These are phyloP conservation scores for Physcomitrium patens DNA, from an alignment of 225 moss, liverwort and hornwort species.

Conservation along the genomic window DNA sequence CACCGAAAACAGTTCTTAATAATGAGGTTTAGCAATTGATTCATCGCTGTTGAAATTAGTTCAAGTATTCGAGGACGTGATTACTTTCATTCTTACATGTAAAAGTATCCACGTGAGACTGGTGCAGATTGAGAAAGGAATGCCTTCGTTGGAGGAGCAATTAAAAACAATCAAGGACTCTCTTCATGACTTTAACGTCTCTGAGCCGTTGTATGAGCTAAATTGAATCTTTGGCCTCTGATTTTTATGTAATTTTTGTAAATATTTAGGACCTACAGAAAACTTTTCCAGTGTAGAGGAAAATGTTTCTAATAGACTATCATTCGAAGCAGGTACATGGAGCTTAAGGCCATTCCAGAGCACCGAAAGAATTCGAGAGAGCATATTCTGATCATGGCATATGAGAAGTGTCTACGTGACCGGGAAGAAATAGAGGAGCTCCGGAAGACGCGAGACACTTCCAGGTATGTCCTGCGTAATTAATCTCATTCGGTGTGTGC, in stretches of 20 bases:
- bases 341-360: slow-evolving; percentile 65
- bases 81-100: background rate
- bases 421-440: slow-evolving; percentile 60
- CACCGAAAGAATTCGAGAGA: slow-evolving; percentile 59
- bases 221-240: background rate
- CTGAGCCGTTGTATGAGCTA: slow-evolving; percentile 59
- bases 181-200: slow-evolving; percentile 66
- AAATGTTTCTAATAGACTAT: background rate
- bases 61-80: background rate
- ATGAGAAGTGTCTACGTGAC: slow-evolving; percentile 54
- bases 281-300: background rate
- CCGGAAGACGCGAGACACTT: slow-evolving; percentile 61
- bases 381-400: slow-evolving; percentile 70
- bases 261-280: background rate
- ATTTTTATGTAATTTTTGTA: background rate
- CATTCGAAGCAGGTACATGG: slow-evolving; percentile 60
- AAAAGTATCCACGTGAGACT: background rate
- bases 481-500: background rate
- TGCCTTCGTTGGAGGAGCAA: slow-evolving; percentile 72
- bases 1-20: background rate
- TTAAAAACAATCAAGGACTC: slow-evolving; percentile 63
- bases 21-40: too few relatives aligned
- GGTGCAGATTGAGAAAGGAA: slow-evolving; percentile 75
- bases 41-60: background rate
- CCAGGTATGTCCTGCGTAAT: slow-evolving; percentile 55